Base-by-base conservation (phyloP, 164 flowering plant species). In the Annona squamosa region DNA sequence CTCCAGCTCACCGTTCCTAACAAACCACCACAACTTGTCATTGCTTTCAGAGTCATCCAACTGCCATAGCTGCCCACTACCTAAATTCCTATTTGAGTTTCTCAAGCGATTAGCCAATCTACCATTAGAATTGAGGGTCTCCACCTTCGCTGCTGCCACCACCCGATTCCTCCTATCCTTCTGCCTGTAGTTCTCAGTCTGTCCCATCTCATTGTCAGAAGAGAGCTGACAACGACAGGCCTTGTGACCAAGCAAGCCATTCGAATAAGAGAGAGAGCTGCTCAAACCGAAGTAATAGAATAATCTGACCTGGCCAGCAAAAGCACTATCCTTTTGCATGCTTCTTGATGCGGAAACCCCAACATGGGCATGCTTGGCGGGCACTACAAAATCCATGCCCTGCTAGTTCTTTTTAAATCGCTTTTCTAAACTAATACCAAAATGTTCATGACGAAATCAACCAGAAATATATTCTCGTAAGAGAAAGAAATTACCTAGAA, bases 1-100 rank as follows among this genome's bases (percentile, higher is more conserved):
- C 37, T 87, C 89, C 46, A 90, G 71, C 69, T 87, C 83, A 72
- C 94, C 97, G 78, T 83, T 86, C 62, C 91, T 82, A 70, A 91
- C 89, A 74, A 87, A 78, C 9, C 83, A 67, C 2, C 86, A 85
- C 1, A 93, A 86, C 41, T 80, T 83, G 71, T 82, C 85, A 63
- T 89, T 88, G 69, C 85, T 83, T 81, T 84, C 87, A 19, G 74
- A 79, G 65, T 87, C 92, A 42, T 90, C 90, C 77, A 71, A 1
- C 37, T 26, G 73, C 0, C 77, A 78, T n/a, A 74, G 73, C 48
- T 74, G 74, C 68, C 42, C 86, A 52, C 78, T 75, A 9, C 74
- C 69, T 46, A 72, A 48, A 76, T 80, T 70, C 75, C 77, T 86
- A 63, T 72, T 63, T 2, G 73, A 71, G 43, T 2, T 75, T 45